Percentiles rank a stretch among this genome's conserved stretches.
Conservation (phyloP, 2,329 filamentous ascomycete species). For the Aureobasidium sp. region DNA sequence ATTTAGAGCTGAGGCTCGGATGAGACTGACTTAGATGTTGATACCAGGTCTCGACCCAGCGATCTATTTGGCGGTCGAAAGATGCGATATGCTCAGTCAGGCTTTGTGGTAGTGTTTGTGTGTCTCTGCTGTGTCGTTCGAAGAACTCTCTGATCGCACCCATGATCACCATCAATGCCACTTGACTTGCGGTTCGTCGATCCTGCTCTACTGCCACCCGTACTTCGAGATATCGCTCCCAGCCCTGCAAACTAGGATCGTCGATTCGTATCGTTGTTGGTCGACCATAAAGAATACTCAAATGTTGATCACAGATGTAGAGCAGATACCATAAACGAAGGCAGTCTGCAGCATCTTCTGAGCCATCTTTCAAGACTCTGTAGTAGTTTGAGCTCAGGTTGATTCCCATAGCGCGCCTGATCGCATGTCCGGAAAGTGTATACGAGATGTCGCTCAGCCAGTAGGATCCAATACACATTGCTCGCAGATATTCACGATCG, state of each 20-base stretch:
- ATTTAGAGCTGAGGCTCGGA: neutral
- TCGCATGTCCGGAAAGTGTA: conserved; percentile 53
- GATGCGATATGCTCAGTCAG: conserved; percentile 47
- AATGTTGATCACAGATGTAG: conserved; percentile 61
- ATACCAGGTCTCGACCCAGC: conserved; percentile 35
- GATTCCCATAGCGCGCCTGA: conserved; percentile 44
- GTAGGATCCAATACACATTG: conserved; percentile 54
- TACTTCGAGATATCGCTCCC: conserved; percentile 50
- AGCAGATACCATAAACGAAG: conserved; percentile 56
- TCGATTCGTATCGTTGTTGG: conserved; percentile 51
- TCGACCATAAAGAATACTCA: conserved; percentile 55
- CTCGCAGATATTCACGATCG: conserved; percentile 51
- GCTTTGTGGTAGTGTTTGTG: conserved; percentile 38
- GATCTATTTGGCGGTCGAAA: conserved; percentile 38
- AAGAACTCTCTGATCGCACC: conserved; percentile 50
- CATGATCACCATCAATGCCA: conserved; percentile 52
- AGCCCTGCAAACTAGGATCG: conserved; percentile 51
- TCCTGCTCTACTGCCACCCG: conserved; percentile 49
- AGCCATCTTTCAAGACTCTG: conserved; percentile 33
- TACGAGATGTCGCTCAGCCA: conserved; percentile 58
- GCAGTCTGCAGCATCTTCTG: conserved; percentile 44
- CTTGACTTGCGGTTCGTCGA: conserved; percentile 51
- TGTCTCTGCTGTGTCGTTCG: conserved; percentile 48
- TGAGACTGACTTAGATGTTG: conserved; percentile 1
- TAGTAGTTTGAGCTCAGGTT: conserved; percentile 33